These are phyloP conservation scores for Globisporangium yorkense DNA, from an alignment of 352 stramenopile genomes.

Conservation along the genomic window DNA sequence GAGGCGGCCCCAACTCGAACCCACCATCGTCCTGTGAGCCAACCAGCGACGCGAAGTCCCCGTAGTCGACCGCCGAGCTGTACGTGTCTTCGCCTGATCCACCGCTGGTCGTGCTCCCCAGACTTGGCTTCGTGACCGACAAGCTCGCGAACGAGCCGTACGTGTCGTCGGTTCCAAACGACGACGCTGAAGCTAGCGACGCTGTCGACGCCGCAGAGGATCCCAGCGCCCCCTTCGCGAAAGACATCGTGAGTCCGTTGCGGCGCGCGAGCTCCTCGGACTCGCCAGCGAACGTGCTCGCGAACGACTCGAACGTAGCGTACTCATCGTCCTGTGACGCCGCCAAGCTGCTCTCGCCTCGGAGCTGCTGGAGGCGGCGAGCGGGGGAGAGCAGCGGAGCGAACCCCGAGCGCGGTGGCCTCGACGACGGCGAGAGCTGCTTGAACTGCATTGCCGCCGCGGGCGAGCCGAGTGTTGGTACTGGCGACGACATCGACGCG, in stretches of 20 bases:
- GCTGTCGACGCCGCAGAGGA: slow-evolving; percentile 1
- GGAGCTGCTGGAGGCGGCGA: slow-evolving; percentile 1
- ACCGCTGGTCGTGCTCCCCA: background rate
- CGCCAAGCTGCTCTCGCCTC: background rate
- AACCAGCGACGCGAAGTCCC: slow-evolving; percentile 32
- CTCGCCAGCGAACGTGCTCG: slow-evolving; percentile 8
- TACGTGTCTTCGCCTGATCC: background rate
- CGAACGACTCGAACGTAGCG: slow-evolving; percentile 17
- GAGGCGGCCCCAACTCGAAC: slow-evolving; percentile 17
- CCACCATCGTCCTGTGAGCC: background rate
- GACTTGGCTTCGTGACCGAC: slow-evolving; percentile 6
- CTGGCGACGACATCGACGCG: background rate
- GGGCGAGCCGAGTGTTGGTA: background rate
- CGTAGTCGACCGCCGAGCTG: slow-evolving; percentile 24
- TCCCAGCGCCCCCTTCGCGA: slow-evolving; percentile 3
- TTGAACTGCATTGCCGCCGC: background rate
- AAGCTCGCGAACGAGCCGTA: slow-evolving; percentile 24
- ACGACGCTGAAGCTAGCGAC: background rate
- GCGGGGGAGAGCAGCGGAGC: slow-evolving; percentile 4
- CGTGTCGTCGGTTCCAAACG: slow-evolving; percentile 7
- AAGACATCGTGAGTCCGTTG: slow-evolving; percentile 9
- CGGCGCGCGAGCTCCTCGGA: slow-evolving; percentile 11
- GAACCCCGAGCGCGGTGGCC: background rate
- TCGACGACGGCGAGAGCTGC: slow-evolving; percentile 3
- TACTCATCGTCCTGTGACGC: slow-evolving; percentile 7